phyloP scores from a whole-genome alignment of 345 rosid species.

The Ricinus communis region DNA sequence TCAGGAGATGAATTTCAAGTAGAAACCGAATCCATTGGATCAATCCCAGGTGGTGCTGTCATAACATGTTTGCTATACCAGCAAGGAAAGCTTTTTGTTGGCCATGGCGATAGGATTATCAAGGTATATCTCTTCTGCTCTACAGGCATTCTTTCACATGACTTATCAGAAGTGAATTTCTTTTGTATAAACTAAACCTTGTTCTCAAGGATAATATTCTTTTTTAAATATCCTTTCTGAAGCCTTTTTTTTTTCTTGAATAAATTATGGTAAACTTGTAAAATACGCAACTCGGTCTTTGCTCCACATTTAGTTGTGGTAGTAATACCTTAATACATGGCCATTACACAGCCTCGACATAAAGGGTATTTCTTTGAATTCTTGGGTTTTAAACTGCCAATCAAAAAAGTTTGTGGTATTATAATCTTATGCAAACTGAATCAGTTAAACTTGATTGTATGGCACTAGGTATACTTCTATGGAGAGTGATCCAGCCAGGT shows the following conservation, averaged over 20 bases:
- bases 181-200: background rate
- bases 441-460: constrained; percentile 1
- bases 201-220: background rate
- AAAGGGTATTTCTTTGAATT: background rate
- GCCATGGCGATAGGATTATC: constrained; percentile 58
- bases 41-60: constrained; percentile 64
- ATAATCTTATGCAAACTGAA: background rate
- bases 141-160: background rate
- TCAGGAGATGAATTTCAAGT: constrained; percentile 61
- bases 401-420: background rate
- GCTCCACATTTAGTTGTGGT: background rate
- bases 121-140: constrained; percentile 44
- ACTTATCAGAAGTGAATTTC: background rate
- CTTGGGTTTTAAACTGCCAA: background rate
- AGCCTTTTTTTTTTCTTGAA: background rate
- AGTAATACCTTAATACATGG: background rate
- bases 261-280: background rate
- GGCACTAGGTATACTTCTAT: constrained; percentile 35
- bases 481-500: constrained; percentile 24
- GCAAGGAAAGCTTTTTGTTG: constrained; percentile 85
- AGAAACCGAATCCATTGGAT: constrained; percentile 55
- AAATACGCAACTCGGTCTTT: background rate
- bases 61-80: constrained; percentile 61
- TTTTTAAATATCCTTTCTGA: background rate
- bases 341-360: background rate